phyloP scores from a whole-genome alignment of 2,329 filamentous ascomycete species.

The Aureobasidium uvarum region DNA sequence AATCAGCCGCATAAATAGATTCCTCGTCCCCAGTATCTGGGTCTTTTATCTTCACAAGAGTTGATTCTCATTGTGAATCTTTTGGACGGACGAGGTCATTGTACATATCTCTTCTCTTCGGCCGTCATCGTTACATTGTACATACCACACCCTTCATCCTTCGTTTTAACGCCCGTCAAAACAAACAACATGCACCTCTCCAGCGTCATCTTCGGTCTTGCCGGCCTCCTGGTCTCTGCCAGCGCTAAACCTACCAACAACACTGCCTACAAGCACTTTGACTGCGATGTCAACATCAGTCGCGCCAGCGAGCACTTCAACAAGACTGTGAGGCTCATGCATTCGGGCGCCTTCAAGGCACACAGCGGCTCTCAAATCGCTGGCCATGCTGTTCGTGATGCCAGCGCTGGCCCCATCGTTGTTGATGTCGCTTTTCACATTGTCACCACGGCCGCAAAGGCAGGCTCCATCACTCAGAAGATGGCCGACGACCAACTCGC shows the following conservation, averaged over 20 bases:
- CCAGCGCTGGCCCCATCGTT: constrained; percentile 35
- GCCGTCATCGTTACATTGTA: constrained; percentile 20
- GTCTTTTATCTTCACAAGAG: constrained; percentile 21
- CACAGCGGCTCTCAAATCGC: constrained; percentile 35
- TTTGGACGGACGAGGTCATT: constrained; percentile 17
- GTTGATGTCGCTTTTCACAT: constrained; percentile 50
- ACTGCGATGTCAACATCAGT: constrained; percentile 43
- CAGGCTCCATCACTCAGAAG: constrained; percentile 42
- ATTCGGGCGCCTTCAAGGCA: constrained; percentile 33
- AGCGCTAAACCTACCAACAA: constrained; percentile 20
- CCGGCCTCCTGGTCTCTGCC: constrained; percentile 27
- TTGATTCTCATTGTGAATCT: constrained; percentile 23
- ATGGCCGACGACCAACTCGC: constrained; percentile 44
- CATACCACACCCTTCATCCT: constrained; percentile 21
- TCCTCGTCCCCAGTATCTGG: constrained; percentile 24
- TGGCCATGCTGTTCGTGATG: constrained; percentile 28
- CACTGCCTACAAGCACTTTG: constrained; percentile 39
- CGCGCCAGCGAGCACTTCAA: constrained; percentile 44
- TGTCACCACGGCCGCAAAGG: constrained; percentile 41
- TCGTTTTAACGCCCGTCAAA: constrained; percentile 13
- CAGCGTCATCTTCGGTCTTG: constrained; percentile 25
- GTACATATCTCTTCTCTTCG: constrained; percentile 27
- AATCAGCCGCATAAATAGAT: constrained; percentile 26
- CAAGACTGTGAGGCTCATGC: constrained; percentile 40
- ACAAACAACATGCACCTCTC: constrained; percentile 28